phyloP scores from a whole-genome alignment of 2,329 filamentous ascomycete species.

The Botrytis galanthina region DNA sequence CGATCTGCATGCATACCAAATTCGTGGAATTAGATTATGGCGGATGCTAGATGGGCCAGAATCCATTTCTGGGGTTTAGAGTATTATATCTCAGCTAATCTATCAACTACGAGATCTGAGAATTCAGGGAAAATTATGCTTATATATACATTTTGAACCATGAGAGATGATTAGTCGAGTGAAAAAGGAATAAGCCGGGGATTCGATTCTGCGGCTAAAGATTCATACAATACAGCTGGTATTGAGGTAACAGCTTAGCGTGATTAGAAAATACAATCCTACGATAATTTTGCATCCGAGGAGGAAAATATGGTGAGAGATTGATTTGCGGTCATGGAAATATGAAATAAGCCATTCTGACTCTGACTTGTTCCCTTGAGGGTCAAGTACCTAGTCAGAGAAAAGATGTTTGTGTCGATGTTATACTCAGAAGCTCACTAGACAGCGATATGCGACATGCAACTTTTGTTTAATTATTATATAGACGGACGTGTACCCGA shows the following conservation, averaged over 20 bases:
- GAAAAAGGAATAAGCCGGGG: rapidly evolving
- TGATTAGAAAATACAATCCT: neutral
- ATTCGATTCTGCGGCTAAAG: neutral
- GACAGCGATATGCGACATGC: neutral
- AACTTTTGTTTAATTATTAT: neutral
- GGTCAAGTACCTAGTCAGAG: neutral
- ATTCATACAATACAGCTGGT: no score
- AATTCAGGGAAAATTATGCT: rapidly evolving
- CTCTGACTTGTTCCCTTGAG: neutral
- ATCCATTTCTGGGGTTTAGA: conserved; percentile 10
- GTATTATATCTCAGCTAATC: neutral
- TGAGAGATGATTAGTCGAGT: neutral
- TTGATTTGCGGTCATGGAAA: no score
- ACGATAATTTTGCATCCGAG: neutral
- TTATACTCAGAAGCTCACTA: neutral
- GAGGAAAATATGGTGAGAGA: neutral
- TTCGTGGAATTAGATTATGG: conserved; percentile 12
- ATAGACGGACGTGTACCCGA: neutral
- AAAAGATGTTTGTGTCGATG: neutral
- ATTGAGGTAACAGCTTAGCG: neutral
- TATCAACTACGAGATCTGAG: neutral
- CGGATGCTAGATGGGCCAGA: conserved; percentile 21
- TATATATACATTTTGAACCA: no score
- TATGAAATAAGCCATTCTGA: neutral
- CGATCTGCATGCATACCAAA: conserved; percentile 4